These are phyloP conservation scores for Pulveroboletus sp. DNA, from an alignment of 768 basidiomycete genomes.

Conservation along the genomic window DNA sequence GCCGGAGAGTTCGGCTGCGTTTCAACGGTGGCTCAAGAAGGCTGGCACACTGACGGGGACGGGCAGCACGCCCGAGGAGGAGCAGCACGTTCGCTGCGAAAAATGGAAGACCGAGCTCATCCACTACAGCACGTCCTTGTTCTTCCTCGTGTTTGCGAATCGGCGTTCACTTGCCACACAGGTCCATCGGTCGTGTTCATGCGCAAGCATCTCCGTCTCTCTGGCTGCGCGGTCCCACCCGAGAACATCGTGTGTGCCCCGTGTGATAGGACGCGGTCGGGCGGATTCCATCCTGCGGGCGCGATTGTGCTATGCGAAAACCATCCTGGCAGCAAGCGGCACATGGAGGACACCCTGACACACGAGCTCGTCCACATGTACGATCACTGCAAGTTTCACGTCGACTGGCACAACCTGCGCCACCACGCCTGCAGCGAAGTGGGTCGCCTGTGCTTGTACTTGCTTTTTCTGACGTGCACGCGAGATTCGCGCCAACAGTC, in stretches of 20 bases:
- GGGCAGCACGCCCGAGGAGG: constrained; percentile 46
- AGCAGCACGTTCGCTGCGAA: constrained; percentile 53
- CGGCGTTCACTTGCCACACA: constrained; percentile 30
- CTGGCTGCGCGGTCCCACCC: constrained; percentile 67
- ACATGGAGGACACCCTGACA: constrained; percentile 90
- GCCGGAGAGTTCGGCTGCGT: constrained; percentile 29
- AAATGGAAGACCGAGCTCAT: constrained; percentile 67
- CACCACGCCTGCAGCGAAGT: constrained; percentile 99
- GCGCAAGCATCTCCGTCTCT: constrained; percentile 81
- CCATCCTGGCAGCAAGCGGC: constrained; percentile 72
- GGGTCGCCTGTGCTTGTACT: constrained; percentile 27
- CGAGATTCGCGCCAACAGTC: constrained; percentile 92
- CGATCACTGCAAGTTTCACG: constrained; percentile 92
- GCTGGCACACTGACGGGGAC: constrained; percentile 50
- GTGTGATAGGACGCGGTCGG: constrained; percentile 70
- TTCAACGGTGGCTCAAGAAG: constrained; percentile 51
- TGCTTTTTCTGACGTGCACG: not conserved
- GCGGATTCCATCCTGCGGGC: constrained; percentile 82
- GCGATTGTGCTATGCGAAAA: constrained; percentile 86
- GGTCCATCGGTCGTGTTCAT: constrained; percentile 89
- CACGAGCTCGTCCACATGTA: constrained; percentile 96
- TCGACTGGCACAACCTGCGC: constrained; percentile 85
- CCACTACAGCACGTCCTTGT: constrained; percentile 55
- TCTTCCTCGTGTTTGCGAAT: constrained; percentile 9
- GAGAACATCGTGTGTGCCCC: constrained; percentile 81